Base-by-base conservation (phyloP, 2,329 filamentous ascomycete species). In the Fusarium pseudograminearum region DNA sequence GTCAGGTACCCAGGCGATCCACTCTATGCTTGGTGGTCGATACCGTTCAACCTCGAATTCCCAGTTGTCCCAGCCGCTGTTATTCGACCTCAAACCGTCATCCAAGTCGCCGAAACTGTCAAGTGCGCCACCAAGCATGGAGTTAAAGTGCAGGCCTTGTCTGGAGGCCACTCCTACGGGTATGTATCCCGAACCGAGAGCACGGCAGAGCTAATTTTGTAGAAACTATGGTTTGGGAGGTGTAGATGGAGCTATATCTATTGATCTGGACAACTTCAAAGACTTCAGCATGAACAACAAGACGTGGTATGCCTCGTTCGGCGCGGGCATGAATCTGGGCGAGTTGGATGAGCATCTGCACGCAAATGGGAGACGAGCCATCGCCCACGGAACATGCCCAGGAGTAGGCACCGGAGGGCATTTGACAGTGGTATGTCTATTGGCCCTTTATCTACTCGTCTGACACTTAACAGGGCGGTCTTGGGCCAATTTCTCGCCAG, bases 81-180 rank as follows among this genome's bases (percentile, higher is more conserved):
- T 20, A 83, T 89, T 4, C 80, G 86, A 10, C 89, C 89, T 1
- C 77, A 80, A 7, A 86, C 79, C 0, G 79, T 83, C 14, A 76
- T 84, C 24, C 86, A 90, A 57, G 84, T 91, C 4, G 82, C 87
- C 3, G 83, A 79, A 22, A 85, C 87, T 16, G 82, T 91, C 40
- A 83, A 85, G 52, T 91, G 89, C 73, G 89, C 88, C 7, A 80
- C 75, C 4, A 65, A 82, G 26, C 79, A 81, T 60, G 78, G 79
- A 8, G 76, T 86, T 54, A 85, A 86, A 67, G 87, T 91, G 0
- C 88, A 90, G 73, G 85, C 89, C 24, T 86, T 83, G 67, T 89
- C 87, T 3, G 89, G 89, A 6, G 89, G 89, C 0, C 89, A 91
- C 72, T 90, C 87, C 0, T 91, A 89, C 67, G 88, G 81, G 85